Conservation (phyloP, 345 rosid genomes). For the Heritiera fomes region DNA sequence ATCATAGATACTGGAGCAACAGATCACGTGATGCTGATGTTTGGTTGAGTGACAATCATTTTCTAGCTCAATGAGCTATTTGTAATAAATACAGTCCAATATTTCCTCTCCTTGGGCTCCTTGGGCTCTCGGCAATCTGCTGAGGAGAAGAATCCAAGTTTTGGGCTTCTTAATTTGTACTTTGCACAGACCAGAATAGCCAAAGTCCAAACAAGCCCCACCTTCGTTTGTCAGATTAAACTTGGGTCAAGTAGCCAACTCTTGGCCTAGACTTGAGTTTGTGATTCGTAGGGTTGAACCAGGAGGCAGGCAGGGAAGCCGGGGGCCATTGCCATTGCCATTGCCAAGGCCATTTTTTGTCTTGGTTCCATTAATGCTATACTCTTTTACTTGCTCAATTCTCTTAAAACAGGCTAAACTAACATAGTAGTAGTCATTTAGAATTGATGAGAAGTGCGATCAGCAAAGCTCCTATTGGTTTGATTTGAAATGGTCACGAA, state of each 20-base stretch:
- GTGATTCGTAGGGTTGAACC: no score
- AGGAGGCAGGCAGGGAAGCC: neutral
- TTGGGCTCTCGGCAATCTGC: neutral
- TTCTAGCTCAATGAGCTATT: no score
- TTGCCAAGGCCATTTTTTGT: no score
- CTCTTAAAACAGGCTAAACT: neutral
- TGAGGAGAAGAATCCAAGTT: neutral
- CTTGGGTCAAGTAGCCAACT: neutral
- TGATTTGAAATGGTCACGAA: neutral
- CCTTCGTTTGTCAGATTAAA: neutral
- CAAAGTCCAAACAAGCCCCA: neutral
- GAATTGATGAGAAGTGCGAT: neutral
- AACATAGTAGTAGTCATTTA: neutral
- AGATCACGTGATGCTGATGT: no score
- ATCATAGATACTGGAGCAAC: no score
- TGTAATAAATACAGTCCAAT: neutral
- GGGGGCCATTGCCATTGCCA: neutral
- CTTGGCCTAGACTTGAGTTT: neutral
- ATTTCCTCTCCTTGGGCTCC: neutral
- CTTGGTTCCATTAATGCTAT: neutral
- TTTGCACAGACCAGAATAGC: neutral
- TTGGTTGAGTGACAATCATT: no score
- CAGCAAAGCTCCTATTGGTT: conserved; percentile 4
- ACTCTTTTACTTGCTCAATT: neutral
- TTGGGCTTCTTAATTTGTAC: neutral